Evolutionary conservation across 1,139 yeast species (phyloP).

Genomic region (Lodderomyces beijingensis): DNA sequence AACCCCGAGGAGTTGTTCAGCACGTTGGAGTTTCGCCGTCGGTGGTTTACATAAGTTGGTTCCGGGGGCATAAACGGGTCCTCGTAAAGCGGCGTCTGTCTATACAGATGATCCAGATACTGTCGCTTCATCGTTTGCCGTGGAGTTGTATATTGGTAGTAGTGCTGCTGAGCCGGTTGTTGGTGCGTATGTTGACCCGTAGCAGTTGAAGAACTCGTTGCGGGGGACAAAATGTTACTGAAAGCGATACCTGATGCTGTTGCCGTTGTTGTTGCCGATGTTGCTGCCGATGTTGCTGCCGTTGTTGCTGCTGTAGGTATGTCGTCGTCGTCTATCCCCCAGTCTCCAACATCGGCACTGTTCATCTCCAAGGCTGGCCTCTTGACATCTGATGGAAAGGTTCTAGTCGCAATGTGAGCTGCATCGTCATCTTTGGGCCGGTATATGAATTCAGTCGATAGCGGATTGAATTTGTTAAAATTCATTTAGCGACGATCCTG

Average conservation of each 20-base stretch:
- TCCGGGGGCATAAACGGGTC: conserved; percentile 6
- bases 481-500: too few species aligned
- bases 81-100: conserved; percentile 1
- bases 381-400: conserved; percentile 2
- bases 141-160: too few species aligned
- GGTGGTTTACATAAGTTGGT: conserved; percentile 1
- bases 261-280: conserved; percentile 4
- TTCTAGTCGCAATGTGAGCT: too few species aligned
- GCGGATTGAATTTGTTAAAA: conserved; percentile 29
- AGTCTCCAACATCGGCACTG: conserved; percentile 29
- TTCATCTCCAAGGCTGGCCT: neutral
- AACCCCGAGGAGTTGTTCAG: conserved; percentile 1
- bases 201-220: neutral
- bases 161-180: neutral
- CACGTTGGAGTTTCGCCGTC: conserved; percentile 2
- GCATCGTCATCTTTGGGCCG: too few species aligned
- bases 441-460: conserved; percentile 13
- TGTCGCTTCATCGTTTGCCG: conserved; percentile 3
- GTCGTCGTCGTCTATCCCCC: conserved; percentile 39
- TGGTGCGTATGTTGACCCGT: neutral
- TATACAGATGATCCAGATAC: neutral
- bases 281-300: conserved; percentile 7
- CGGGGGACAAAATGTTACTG: neutral
- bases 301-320: conserved; percentile 6
- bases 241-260: conserved; percentile 4